These are phyloP conservation scores for Penicillium sp. DNA, from an alignment of 2,329 filamentous ascomycete species.

Conservation along the genomic window DNA sequence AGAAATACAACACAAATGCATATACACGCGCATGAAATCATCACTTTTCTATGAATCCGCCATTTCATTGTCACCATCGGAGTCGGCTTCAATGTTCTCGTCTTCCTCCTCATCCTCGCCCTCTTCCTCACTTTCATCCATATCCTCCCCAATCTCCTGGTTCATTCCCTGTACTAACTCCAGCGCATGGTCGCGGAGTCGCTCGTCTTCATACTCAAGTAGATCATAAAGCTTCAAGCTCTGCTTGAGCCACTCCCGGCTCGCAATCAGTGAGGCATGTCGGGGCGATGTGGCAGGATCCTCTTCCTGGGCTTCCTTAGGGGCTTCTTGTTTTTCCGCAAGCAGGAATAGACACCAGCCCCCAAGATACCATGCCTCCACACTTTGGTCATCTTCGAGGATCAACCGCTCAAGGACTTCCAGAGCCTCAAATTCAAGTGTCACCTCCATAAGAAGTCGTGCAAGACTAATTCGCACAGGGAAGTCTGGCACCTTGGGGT, in stretches of 20 bases:
- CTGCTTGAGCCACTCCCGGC: slow-evolving; percentile 75
- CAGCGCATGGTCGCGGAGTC: slow-evolving; percentile 40
- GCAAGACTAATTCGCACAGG: slow-evolving; percentile 76
- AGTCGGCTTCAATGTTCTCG: slow-evolving; percentile 52
- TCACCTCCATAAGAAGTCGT: slow-evolving; percentile 81
- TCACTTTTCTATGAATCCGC: slow-evolving; percentile 38
- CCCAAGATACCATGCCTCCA: slow-evolving; percentile 95
- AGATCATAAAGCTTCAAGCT: slow-evolving; percentile 71
- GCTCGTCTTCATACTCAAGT: slow-evolving; percentile 65
- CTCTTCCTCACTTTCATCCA: slow-evolving; percentile 52
- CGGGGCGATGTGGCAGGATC: slow-evolving; percentile 47
- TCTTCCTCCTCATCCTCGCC: slow-evolving; percentile 50
- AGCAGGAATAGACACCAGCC: slow-evolving; percentile 85
- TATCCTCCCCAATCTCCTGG: slow-evolving; percentile 57
- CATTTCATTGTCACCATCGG: slow-evolving; percentile 50
- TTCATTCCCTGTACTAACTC: slow-evolving; percentile 51
- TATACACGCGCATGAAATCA: slow-evolving; percentile 19
- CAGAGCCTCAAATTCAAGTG: slow-evolving; percentile 76
- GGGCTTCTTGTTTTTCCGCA: slow-evolving; percentile 41
- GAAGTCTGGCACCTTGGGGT: slow-evolving; percentile 74
- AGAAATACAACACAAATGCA: slow-evolving; percentile 19
- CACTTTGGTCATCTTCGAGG: slow-evolving; percentile 83
- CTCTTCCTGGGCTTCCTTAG: slow-evolving; percentile 31
- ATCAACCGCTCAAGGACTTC: slow-evolving; percentile 78
- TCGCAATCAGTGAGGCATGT: slow-evolving; percentile 62